Evolutionary conservation across 352 stramenopile species (phyloP), one percentile per base, ranked within the genome.

Genomic region (Phytophthora pistaciae): DNA sequence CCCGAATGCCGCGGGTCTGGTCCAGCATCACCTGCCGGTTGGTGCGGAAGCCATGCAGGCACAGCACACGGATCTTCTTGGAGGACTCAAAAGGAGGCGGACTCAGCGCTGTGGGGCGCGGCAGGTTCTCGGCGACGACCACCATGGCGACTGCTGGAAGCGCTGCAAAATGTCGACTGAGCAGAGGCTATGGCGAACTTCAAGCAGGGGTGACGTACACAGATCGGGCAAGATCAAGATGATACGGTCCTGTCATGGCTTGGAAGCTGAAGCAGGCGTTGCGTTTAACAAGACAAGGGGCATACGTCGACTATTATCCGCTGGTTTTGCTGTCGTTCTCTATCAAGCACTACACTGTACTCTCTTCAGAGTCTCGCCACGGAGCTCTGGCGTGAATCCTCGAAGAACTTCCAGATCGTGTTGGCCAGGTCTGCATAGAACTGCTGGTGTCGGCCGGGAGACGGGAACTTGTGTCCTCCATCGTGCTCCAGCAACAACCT

Each of bases 381-480:
- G 0, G 74, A 73, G 64, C 68, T 80, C 46, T 77, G 68, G 13
- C 57, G 60, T 9, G 66, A 82, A 44, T 82, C 60, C 6, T 77
- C 64, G 29, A 90, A 87, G 60, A 88, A 84, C 58, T 80, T 62
- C 66, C 74, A 77, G 52, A 90, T 85, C 56, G 70, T 75, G 31
- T 46, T 72, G 5, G 78, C 79, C 42, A 90, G 50, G 29, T 83
- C 29, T 3, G 64, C 62, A 59, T 90, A 90, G 10, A 93, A 66
- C 44, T 75, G 46, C 20, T 77, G 64, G 66, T 93, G 70, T 53
- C 78, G 75, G 10, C 65, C 80, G 1, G 79, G 76, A 11, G 85
- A 90, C 7, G 87, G 85, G 68, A 94, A 93, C 49, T 91, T 91
- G 72, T 94, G 87, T 46, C 82, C 77, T 44, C 70, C 70, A 13